Conservation (phyloP, 164 flowering plant species). For the Magnolia officinalis region DNA sequence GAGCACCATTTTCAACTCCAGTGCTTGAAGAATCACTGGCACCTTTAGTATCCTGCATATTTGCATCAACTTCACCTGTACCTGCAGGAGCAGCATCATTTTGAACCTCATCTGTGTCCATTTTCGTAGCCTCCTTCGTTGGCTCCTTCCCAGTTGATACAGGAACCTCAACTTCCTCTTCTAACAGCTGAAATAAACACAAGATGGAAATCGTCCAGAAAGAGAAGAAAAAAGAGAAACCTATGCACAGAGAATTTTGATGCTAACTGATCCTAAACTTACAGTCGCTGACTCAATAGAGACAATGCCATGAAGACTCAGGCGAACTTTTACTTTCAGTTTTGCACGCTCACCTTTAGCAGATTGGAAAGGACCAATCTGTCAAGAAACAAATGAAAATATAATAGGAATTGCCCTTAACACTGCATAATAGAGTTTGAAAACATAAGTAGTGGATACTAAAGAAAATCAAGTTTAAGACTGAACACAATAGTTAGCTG, state of each 20-base stretch:
- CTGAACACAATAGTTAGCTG: background rate
- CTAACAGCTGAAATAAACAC: constrained; percentile 56
- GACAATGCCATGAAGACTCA: constrained; percentile 84
- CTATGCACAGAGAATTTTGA: background rate
- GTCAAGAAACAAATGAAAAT: background rate
- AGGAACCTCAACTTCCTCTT: constrained; percentile 75
- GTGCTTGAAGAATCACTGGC: constrained; percentile 29
- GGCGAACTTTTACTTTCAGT: constrained; percentile 72
- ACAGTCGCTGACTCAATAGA: constrained; percentile 86
- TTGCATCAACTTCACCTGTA: constrained; percentile 49
- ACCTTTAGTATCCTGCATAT: constrained; percentile 71
- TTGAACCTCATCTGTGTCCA: constrained; percentile 75
- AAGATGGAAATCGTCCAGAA: background rate
- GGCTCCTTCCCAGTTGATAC: constrained; percentile 31
- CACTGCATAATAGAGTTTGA: background rate
- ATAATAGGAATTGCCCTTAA: background rate
- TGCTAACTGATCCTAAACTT: constrained; percentile 23
- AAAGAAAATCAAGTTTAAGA: background rate
- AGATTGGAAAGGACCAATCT: constrained; percentile 76
- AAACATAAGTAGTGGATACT: background rate
- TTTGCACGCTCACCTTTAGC: constrained; percentile 67
- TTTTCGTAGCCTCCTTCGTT: constrained; percentile 50
- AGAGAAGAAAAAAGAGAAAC: background rate
- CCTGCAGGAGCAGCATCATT: constrained; percentile 36
- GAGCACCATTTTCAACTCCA: constrained; percentile 62